These are phyloP conservation scores for Picea abies DNA, from an alignment of 83 land plant genomes.

Conservation along the genomic window DNA sequence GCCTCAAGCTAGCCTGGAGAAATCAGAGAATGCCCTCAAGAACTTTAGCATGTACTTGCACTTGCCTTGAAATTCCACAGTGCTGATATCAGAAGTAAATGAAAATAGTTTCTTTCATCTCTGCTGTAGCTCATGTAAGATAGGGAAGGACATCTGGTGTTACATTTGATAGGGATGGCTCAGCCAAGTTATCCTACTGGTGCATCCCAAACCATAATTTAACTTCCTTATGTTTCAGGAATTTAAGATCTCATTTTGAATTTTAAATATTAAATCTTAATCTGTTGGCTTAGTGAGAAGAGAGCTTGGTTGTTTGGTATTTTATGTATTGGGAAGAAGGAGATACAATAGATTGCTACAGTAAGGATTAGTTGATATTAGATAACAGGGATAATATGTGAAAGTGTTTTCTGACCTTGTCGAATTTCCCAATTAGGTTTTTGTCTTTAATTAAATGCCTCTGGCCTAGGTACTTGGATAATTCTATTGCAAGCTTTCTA, in stretches of 20 bases:
- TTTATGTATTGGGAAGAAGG: too few species aligned
- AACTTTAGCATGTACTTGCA: background rate
- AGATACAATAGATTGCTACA: too few species aligned
- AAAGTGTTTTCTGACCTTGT: too few species aligned
- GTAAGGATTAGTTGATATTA: too few species aligned
- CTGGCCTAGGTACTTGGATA: too few species aligned
- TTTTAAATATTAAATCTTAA: background rate
- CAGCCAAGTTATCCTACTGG: background rate
- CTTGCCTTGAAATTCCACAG: background rate
- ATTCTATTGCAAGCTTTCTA: too few species aligned
- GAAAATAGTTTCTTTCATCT: background rate
- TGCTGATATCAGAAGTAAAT: background rate
- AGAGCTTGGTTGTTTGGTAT: background rate
- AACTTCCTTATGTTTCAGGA: too few species aligned
- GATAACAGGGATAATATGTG: too few species aligned
- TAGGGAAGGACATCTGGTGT: background rate
- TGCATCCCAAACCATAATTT: background rate
- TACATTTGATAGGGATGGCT: background rate
- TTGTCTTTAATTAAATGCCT: too few species aligned
- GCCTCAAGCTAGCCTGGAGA: background rate
- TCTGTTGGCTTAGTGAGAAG: background rate
- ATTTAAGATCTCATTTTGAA: too few species aligned
- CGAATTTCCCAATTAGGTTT: too few species aligned
- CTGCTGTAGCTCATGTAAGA: background rate
- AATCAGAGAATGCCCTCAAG: background rate